Evolutionary conservation across 1,139 yeast species (phyloP).

Genomic region (Candida gigantensis): DNA sequence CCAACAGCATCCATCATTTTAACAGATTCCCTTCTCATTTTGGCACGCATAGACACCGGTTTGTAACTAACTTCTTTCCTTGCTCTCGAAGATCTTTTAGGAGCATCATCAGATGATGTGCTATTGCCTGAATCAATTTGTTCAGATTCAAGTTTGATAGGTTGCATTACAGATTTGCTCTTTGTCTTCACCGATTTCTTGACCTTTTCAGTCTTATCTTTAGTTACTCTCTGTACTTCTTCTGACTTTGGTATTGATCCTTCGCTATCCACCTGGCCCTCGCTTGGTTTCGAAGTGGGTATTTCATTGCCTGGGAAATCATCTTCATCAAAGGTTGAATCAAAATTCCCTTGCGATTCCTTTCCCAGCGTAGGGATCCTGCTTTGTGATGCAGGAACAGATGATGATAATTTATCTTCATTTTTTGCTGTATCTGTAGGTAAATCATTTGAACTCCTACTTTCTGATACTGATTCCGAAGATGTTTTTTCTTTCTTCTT

Average conservation of each 20-base stretch:
- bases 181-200: too few relatives aligned
- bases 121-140: not conserved
- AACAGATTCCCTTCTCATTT: conserved; percentile 70
- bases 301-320: too few relatives aligned
- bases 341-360: not conserved
- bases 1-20: conserved; percentile 58
- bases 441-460: too few relatives aligned
- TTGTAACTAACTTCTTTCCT: conserved; percentile 59
- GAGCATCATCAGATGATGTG: not conserved
- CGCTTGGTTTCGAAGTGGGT: not conserved
- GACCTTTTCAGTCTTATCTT: not conserved
- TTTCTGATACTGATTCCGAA: too few relatives aligned
- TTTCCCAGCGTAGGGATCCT: not conserved
- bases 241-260: not conserved
- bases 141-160: not conserved
- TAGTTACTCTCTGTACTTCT: not conserved
- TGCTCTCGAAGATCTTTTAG: conserved; percentile 17
- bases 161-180: too few relatives aligned
- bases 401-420: conserved; percentile 1
- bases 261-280: not conserved
- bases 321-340: not conserved
- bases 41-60: conserved; percentile 65
- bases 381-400: too few relatives aligned
- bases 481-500: not conserved
- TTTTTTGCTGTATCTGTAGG: not conserved